Base-by-base conservation (phyloP, 495 filamentous ascomycete species). In the Penicillium bovifimosum region DNA sequence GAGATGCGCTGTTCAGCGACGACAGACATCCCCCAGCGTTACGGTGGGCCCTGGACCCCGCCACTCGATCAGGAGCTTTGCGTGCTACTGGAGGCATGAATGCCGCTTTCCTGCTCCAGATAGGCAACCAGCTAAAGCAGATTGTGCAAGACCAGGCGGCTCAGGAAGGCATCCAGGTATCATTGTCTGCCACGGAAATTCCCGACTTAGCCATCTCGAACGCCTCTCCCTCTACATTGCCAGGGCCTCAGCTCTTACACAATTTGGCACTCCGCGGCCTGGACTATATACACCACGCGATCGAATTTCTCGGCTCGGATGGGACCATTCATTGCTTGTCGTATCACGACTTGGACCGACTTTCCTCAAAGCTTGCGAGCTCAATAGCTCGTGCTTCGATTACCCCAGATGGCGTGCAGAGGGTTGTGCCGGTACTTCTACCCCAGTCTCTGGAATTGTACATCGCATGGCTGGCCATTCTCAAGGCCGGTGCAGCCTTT, bases 401-500 rank as follows among this genome's bases (percentile, higher is more conserved):
- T 17, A 50, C 31, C 10, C 33, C 18, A n/a, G 18, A 32, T 13
- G 50, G 44, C 29, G 28, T 28, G 6, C 39, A 48, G 43, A 43
- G 46, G 24, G 74, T 90, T n/a, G 74, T 93, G 14, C 89, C 90
- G 0, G 71, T 93, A 7, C 76, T 91, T 8, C 60, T 90, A 5
- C 81, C 83, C 7, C 89, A 93, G 62, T 82, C 77, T 5, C 76
- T 81, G 16, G 74, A 82, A 18, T 75, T 95, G 9, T 95, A 93
- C 60, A 73, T 90, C 45, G 65, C 86, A 0, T 76, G 85, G 40
- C 62, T 95, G 5, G 89, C 82, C 1, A 82, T 89, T 41, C 74
- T 93, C 10, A 88, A 88, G 58, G 80, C 83, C 6, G 90, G 90
- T 0, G 86, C 74, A 6, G 87, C 88, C 6, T 93, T 95, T 55